These are phyloP conservation scores for Aspergillus ostianus DNA, from an alignment of 495 filamentous ascomycete species.

Conservation along the genomic window DNA sequence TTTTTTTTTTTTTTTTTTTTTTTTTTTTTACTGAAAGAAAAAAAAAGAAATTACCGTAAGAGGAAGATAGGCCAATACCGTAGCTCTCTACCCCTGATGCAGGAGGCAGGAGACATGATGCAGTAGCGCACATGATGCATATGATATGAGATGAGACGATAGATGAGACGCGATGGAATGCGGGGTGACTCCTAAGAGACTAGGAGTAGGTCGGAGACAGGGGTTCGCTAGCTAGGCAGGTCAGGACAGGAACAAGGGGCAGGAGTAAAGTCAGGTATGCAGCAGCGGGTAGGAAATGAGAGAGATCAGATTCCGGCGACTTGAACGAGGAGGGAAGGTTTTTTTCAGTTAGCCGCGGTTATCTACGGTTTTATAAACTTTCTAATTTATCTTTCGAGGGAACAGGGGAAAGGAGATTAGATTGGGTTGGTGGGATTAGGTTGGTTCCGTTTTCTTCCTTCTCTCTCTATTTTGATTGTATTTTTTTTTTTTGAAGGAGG, in stretches of 20 bases:
- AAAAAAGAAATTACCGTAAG: no score
- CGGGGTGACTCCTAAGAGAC: no score
- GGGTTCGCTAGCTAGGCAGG: no score
- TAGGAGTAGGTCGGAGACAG: neutral
- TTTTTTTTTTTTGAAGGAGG: neutral
- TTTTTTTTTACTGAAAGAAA: no score
- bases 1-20: no score
- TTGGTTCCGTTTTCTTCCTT: neutral
- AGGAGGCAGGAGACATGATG: neutral
- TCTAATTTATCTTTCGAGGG: neutral
- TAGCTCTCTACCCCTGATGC: neutral
- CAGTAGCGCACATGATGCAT: neutral
- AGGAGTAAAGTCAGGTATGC: neutral
- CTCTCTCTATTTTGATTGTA: neutral
- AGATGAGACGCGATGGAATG: conserved; percentile 8
- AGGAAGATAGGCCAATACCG: no score
- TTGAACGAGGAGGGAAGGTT: neutral
- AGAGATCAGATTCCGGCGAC: neutral
- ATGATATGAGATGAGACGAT: neutral
- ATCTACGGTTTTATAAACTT: neutral
- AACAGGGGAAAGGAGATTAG: conserved; percentile 1
- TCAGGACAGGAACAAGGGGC: neutral
- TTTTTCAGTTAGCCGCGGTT: neutral
- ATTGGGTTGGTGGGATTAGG: conserved; percentile 1
- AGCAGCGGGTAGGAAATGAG: neutral